Evolutionary conservation across 2,329 filamentous ascomycete genomes (phyloP), one percentile per base, ranked within the genome.

Genomic region (Apiospora pterosperma): DNA sequence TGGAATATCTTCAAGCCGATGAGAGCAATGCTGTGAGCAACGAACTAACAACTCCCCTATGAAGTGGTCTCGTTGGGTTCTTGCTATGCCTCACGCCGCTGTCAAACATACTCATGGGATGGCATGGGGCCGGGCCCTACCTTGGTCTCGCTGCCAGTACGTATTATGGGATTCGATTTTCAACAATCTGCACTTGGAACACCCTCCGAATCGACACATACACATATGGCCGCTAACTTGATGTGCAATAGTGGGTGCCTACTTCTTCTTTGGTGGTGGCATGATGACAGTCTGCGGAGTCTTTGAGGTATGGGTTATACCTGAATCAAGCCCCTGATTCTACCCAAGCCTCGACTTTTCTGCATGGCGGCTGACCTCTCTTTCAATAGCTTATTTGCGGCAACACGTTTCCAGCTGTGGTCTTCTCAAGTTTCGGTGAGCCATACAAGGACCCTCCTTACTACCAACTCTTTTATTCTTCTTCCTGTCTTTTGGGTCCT

Each of bases 61-160:
- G 2, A 55, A 55, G 48, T 55, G 48, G 48, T 34, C 16, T 55
- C n/a, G 28, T 55, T 34, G 48, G 48, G 1, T 55, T 55, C 28
- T 31, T 55, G 8, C 48, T 55, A 2, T 55, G 48, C 6, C 48
- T 55, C 16, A 55, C 48, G 16, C 48, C 48, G 8, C 48, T 55
- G 28, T 55, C 48, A 28, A 55, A 55, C 12, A 55, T 55, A n/a
- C 48, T 55, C 48, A 55, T 55, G 48, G 48, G 48, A n/a, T 55
- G 48, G 48, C 48, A 55, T 55, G 28, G 48, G 7, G 48, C 48
- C 48, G 28, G 48, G 8, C 48, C 48, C 16, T 55, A 34, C 16
- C 48, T 55, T 34, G 48, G 48, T 55, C 48, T 55, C 16, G 48
- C 48, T 55, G 48, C 48, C 48, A 55, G 48, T 55, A 55, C 48